Base-by-base conservation (phyloP, 2,329 filamentous ascomycete species). In the Rhynchosporium secalis region DNA sequence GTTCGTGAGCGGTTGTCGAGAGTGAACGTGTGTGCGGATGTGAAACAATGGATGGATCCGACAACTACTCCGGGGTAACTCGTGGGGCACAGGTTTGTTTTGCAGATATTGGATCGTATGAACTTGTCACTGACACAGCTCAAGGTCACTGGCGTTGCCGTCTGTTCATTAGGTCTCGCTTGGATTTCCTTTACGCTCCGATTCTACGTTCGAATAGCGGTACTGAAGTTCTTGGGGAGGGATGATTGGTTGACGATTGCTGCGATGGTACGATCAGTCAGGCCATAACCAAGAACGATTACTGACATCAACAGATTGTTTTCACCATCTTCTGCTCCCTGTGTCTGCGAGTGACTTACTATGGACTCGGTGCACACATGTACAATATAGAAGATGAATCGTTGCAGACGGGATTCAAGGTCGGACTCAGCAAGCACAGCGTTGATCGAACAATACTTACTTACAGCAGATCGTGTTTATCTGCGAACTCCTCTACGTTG, bases 151-250 rank as follows among this genome's bases (percentile, higher is more conserved):
- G 71, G 71, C 26, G 70, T 73, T 45, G 70, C 68, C 2, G 67
- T 72, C 41, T 71, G 73, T 20, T 76, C 79, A 38, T 47, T 79
- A 20, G 62, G 72, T 8, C 43, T 79, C 7, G 74, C 75, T 2
- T 74, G 76, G 60, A 65, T 74, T 38, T 68, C 70, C 2, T 65
- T 70, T 10, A 38, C 56, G 20, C 62, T 74, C 40, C 69, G 72
- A 58, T 65, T 70, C 47, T 73, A 73, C 61, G 70, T 72, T 20
- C 65, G 72, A n/a, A 49, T 68, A 9, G 47, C 63, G 7, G 68
- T 74, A 40, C 60, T 72, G 45, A 72, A 70, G 62, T 72, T 70
- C 51, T 58, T 73, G 33, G 72, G 72, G 2, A 61, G 66, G 13
- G 72, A 74, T 28, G 72, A 74, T 64, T 72, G 70, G 69, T 57